These are phyloP conservation scores for Parascedosporium putredinis DNA, from an alignment of 2,329 filamentous ascomycete genomes.

Conservation along the genomic window DNA sequence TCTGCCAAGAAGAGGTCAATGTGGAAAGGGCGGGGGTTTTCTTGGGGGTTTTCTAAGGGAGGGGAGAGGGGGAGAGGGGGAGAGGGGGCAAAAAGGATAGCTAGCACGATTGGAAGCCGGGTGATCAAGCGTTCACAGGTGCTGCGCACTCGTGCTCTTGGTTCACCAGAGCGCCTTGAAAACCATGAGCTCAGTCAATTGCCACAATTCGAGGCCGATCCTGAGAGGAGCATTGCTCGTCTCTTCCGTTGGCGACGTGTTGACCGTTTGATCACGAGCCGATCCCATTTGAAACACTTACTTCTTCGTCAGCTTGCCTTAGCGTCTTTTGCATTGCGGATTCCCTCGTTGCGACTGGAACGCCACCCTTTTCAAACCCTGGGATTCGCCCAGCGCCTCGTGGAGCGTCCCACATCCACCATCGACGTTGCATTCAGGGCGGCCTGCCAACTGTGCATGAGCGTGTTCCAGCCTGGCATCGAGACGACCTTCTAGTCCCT, in stretches of 20 bases:
- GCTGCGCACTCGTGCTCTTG: too few relatives aligned
- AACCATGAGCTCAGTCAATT: too few relatives aligned
- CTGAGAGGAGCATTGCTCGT: neutral
- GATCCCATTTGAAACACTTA: neutral
- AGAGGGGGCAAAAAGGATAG: too few relatives aligned
- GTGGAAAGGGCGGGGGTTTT: neutral
- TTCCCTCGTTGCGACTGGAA: neutral
- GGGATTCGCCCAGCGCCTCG: neutral
- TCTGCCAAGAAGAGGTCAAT: neutral
- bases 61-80: too few relatives aligned
- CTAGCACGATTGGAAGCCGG: too few relatives aligned
- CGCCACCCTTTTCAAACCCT: neutral
- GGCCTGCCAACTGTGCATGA: neutral
- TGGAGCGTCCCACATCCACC: neutral
- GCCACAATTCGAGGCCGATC: too few relatives aligned
- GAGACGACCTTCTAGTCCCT: neutral
- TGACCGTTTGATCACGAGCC: conserved; percentile 1
- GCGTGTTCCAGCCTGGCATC: neutral
- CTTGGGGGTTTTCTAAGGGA: too few relatives aligned
- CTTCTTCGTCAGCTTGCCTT: neutral
- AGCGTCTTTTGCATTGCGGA: neutral
- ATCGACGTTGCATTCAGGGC: neutral
- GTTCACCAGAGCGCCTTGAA: too few relatives aligned
- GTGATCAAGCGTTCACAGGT: too few relatives aligned
- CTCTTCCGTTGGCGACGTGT: neutral